Conservation (phyloP, 2,329 filamentous ascomycete genomes). For the Trichoderma atrobrunneum region DNA sequence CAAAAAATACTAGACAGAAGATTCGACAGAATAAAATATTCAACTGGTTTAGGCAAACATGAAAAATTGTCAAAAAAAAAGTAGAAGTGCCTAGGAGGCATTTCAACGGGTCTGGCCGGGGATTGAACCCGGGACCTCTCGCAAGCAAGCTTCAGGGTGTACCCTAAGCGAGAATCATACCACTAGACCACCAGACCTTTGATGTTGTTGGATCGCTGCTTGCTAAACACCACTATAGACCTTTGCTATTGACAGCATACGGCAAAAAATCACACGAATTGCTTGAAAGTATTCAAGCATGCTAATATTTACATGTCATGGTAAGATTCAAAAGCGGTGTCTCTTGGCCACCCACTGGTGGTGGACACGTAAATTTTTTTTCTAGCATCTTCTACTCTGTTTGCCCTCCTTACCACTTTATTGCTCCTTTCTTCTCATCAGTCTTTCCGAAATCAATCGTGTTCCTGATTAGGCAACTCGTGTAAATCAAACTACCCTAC, state of each 20-base stretch:
- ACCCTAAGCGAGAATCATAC: conserved; percentile 21
- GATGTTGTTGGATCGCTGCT: not conserved
- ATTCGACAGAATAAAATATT: not conserved
- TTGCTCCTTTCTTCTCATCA: not conserved
- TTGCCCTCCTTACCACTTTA: not conserved
- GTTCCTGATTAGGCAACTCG: not conserved
- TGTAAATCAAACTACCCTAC: not conserved
- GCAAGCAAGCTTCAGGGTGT: conserved; percentile 27
- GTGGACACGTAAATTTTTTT: not conserved
- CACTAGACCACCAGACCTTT: conserved; percentile 19
- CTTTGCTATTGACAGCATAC: not conserved
- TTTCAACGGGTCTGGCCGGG: conserved; percentile 41
- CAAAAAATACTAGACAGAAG: not conserved
- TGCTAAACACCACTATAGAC: not conserved
- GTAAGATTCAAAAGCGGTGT: not conserved
- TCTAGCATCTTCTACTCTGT: not conserved
- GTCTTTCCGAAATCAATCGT: not conserved
- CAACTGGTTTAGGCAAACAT: not conserved
- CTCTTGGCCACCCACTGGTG: not conserved
- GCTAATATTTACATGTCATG: not conserved
- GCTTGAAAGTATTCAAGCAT: not conserved
- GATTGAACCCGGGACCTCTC: conserved; percentile 48
- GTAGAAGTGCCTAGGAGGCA: not conserved
- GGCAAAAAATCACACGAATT: not conserved
- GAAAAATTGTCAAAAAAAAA: not conserved